phyloP scores from a whole-genome alignment of 768 basidiomycete genomes.

The Amanita thiersii region DNA sequence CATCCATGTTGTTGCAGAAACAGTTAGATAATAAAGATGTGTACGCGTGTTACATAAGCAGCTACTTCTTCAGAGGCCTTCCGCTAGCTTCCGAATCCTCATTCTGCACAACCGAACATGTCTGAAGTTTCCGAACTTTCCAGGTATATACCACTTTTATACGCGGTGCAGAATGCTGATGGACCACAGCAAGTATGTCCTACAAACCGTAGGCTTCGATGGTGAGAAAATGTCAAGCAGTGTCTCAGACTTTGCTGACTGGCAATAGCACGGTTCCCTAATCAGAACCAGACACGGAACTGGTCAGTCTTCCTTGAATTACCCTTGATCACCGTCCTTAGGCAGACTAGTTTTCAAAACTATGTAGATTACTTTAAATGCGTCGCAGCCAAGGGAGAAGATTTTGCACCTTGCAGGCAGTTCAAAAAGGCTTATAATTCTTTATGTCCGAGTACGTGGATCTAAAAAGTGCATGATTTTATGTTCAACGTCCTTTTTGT shows the following conservation, averaged over 20 bases:
- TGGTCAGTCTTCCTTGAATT: conserved; percentile 49
- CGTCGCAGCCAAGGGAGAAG: conserved; percentile 93
- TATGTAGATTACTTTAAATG: conserved; percentile 99
- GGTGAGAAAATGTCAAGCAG: conserved; percentile 27
- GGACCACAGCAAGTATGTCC: conserved; percentile 63
- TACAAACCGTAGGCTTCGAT: conserved; percentile 96
- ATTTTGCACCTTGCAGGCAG: conserved; percentile 97
- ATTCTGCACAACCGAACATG: conserved; percentile 32
- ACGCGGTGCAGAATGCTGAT: conserved; percentile 9
- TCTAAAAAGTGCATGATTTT: conserved; percentile 1
- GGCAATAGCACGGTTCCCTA: conserved; percentile 73
- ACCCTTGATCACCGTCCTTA: not conserved
- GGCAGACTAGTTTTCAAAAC: conserved; percentile 70
- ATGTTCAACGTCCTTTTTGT: conserved; percentile 5
- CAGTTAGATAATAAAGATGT: not conserved
- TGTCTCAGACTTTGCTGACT: conserved; percentile 4
- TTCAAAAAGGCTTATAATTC: conserved; percentile 96
- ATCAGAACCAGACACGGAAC: conserved; percentile 92
- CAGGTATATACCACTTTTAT: conserved; percentile 30
- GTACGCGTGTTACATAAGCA: conserved; percentile 11
- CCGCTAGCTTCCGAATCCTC: conserved; percentile 31
- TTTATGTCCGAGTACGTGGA: conserved; percentile 79
- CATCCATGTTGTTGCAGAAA: conserved; percentile 59
- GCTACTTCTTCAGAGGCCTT: conserved; percentile 17
- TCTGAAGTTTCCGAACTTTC: conserved; percentile 48